Evolutionary conservation across 805 yeast species (phyloP), one percentile per base, ranked within the genome.

Genomic region (Ogataea wickerhamii): DNA sequence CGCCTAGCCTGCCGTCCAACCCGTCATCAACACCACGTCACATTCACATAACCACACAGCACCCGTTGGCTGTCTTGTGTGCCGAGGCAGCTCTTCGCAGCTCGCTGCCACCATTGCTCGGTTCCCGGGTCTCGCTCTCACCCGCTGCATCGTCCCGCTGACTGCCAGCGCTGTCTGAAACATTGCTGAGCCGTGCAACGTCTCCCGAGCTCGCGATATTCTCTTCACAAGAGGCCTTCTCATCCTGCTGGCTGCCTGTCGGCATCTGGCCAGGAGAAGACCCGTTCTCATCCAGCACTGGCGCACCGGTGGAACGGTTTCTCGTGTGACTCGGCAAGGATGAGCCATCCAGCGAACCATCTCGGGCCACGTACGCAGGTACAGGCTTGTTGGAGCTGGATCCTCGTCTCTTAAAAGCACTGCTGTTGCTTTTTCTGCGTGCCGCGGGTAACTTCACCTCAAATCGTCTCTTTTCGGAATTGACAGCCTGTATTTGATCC

Each of bases 321-420:
- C 8, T 12, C 8, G 25, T 12, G 17, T 14, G 29, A 7, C n/a
- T 14, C 7, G 14, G 29, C 8, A 26, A 8, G 16, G 16, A 7
- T 8, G 17, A 11, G 16, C n/a, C 29, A 14, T 26, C 29, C 11
- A 26, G 16, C 11, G 29, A 26, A 14, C 29, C 17, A 14, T 7
- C 7, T 11, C 29, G 29, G 7, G 29, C 14, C 29, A 12, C 29
- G 32, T 51, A 54, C 10, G 44, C 41, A 8, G 60, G 60, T 12
- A 54, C 60, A 7, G 60, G 58, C 1, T 49, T 34, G 29, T 55
- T 55, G 10, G 56, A 48, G 13, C 49, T 39, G 6, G 58, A 51
- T 7, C 53, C 51, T 32, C 55, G 44, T 43, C 56, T 48, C 30
- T 42, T 49, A n/a, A n/a, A n/a, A 8, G 20, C 26, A 10, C 17